Evolutionary conservation across 257 asterid species (phyloP).

Genomic region (Nyctanthes arbortristis): DNA sequence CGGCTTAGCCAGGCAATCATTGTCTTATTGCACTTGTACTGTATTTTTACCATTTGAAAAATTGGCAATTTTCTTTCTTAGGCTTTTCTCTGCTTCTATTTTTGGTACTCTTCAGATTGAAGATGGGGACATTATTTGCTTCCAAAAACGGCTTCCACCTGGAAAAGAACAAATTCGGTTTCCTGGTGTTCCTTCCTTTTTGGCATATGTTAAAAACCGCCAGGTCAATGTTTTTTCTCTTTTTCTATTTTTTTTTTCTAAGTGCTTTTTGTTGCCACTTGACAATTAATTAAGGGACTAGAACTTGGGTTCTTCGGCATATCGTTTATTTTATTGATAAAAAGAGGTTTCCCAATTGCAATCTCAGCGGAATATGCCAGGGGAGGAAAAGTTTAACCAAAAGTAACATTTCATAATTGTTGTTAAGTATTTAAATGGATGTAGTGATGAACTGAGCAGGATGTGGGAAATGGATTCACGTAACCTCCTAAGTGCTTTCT

Average conservation of each 20-base stretch:
- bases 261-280: not conserved
- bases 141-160: constrained; percentile 66
- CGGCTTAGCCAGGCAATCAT: constrained; percentile 70
- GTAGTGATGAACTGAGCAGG: not conserved
- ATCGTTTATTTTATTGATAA: not conserved
- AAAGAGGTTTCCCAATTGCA: not conserved
- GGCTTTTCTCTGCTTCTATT: not conserved
- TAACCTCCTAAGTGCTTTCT: not conserved
- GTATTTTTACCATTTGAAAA: constrained; percentile 11
- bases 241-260: not conserved
- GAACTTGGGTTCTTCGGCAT: not conserved
- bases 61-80: not conserved
- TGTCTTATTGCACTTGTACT: not conserved
- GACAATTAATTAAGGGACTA: not conserved
- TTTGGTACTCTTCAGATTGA: constrained; percentile 74
- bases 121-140: constrained; percentile 98
- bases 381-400: not conserved
- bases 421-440: not conserved
- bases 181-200: constrained; percentile 78
- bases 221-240: constrained; percentile 51
- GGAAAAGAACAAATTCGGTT: constrained; percentile 65
- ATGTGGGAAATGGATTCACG: not conserved
- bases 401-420: not conserved
- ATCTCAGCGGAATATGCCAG: not conserved
- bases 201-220: constrained; percentile 93